These are phyloP conservation scores for Limonium bicolor DNA, from an alignment of 148 eudicot species.

Conservation along the genomic window DNA sequence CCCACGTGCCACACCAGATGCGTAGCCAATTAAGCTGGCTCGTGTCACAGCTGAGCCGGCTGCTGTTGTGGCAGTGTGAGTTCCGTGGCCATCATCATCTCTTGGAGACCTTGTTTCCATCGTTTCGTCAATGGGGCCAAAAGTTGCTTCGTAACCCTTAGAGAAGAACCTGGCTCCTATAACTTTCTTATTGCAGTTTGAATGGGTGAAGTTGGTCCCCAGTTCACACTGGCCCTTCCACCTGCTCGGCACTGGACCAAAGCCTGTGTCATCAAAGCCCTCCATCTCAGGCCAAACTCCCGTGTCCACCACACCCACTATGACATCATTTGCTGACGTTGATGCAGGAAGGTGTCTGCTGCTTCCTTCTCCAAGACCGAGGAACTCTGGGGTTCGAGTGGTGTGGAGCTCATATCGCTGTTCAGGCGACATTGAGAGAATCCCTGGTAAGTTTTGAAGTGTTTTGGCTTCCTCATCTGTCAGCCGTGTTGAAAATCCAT, in stretches of 20 bases:
- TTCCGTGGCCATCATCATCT: slow-evolving; percentile 91
- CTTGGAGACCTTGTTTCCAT: slow-evolving; percentile 62
- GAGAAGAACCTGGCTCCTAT: slow-evolving; percentile 70
- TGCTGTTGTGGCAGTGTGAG: slow-evolving; percentile 84
- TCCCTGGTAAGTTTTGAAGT: slow-evolving; percentile 35
- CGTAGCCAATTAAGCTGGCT: slow-evolving; percentile 64
- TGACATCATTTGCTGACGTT: slow-evolving; percentile 24
- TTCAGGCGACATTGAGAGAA: slow-evolving; percentile 43
- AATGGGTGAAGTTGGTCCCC: slow-evolving; percentile 31
- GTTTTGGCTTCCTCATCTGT: slow-evolving; percentile 37
- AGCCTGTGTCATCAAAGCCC: slow-evolving; percentile 54
- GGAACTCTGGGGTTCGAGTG: slow-evolving; percentile 65
- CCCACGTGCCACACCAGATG: slow-evolving; percentile 69
- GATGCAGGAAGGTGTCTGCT: slow-evolving; percentile 24
- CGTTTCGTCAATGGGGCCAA: slow-evolving; percentile 45
- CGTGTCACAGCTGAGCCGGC: slow-evolving; percentile 49
- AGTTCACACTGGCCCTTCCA: slow-evolving; percentile 73
- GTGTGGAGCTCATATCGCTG: slow-evolving; percentile 56
- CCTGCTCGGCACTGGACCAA: slow-evolving; percentile 45
- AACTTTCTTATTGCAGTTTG: slow-evolving; percentile 57
- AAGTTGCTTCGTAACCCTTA: slow-evolving; percentile 53
- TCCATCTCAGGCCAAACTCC: slow-evolving; percentile 77
- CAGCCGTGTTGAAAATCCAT: slow-evolving; percentile 61
- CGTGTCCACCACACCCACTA: slow-evolving; percentile 65
- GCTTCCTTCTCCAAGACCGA: slow-evolving; percentile 35